Evolutionary conservation across 768 basidiomycete species (phyloP), one percentile per base, ranked within the genome.

Genomic region (Lactarius trivialis): DNA sequence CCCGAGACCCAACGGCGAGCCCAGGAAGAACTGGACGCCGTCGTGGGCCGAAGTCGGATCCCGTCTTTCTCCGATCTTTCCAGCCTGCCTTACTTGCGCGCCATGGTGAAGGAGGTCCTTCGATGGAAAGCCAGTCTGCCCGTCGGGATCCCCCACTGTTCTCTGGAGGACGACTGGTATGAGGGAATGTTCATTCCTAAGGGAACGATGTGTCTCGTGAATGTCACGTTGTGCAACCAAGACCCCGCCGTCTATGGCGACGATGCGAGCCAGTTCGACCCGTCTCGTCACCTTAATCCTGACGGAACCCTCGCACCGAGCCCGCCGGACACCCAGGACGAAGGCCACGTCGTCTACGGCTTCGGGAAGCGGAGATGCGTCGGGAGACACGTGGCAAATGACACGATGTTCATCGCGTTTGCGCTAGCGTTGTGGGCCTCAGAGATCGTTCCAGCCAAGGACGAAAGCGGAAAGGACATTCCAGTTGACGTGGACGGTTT

Each of bases 351-450:
- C 43, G 66, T 69, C 0, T 73, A 67, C 52, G 72, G 73, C 15
- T 75, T 71, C 59, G 70, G 73, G 43, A 63, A 71, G 64, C 56
- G 71, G 55, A 72, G 73, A 17, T 77, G 76, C 56, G 67, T 71
- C 19, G 76, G 76, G 17, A 64, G 68, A 26, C 68, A 73, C 56
- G 61, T 76, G 21, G 76, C 76, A 1, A 73, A 74, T 55, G 64
- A 72, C 15, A 69, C 71, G 17, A 49, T 76, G 34, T 76, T 75
- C 60, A 73, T 76, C 36, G 65, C 68, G 33, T 70, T 74, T 28
- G 75, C 75, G 19, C 60, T 65, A 34, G 57, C 72, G 6, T 67
- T 77, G 41, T 71, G 68, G 64, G 70, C 72, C 7, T 66, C 60
- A 55, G 63, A 67, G 26, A 53, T 74, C 12, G 60, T 32, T 8